Evolutionary conservation across 768 basidiomycete genomes (phyloP), one percentile per base, ranked within the genome.

Genomic region (Fibroporia radiculosa): DNA sequence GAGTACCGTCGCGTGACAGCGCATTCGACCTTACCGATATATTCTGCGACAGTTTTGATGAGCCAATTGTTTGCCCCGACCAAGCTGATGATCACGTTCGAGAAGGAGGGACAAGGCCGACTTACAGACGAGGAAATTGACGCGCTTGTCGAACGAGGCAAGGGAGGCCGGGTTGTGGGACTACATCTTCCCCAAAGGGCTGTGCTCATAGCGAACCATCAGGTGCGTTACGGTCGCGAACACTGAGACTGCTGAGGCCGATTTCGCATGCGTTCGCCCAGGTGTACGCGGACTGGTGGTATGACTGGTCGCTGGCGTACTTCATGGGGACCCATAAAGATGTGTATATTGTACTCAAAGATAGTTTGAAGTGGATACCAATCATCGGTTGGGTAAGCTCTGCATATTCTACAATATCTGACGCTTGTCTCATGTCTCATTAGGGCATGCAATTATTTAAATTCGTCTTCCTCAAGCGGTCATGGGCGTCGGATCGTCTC

Each of bases 371-470:
- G 56, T 83, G 79, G 73, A 60, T 95, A 2, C 95, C 95, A 14
- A 60, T 99, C 37, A 61, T 93, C 22, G 95, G 95, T 12, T 91
- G 89, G 83, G 92, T 92, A 64, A 44, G 75, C 6, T 8, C 34
- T 19, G 34, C 34, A n/a, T 19, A n/a, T n/a, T n/a, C 57, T 10
- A 41, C 27, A 40, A 38, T 42, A 40, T 38, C 47, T 24, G 19
- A 44, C 34, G 4, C 19, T 18, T 35, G 29, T 31, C 37, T 48
- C 33, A 42, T 42, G 14, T 6, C n/a, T 20, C 16, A 28, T 26
- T 38, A 90, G 88, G 85, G 77, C 45, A 97, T 96, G 91, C 91
- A 87, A 75, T 83, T 92, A 68, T 96, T 80, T 65, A 73, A 82
- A 47, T 98, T 98, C 64, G 91, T 97, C 48, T 97, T 97, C 63